Evolutionary conservation across 345 rosid species (phyloP), one percentile per base, ranked within the genome.

Genomic region (Boechera divaricarpa): DNA sequence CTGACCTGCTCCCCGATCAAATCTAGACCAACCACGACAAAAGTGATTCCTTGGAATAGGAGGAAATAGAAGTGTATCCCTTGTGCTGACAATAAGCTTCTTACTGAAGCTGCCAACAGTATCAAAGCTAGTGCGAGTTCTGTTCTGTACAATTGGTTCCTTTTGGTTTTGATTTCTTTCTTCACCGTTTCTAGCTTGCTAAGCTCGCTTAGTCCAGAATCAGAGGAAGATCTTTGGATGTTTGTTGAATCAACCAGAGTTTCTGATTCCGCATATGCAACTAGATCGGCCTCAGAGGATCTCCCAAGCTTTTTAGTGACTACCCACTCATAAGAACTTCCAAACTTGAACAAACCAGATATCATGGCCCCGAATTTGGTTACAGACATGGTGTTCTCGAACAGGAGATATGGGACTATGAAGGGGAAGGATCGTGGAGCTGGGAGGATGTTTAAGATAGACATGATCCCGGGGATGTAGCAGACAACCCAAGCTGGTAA

Each of bases 401-500:
- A 92, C 26, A 92, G 82, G 60, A 92, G 94, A 76, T 87, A 92
- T 1, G 98, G 98, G 67, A 91, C 97, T 24, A 92, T 82, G 77
- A 92, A 90, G 3, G 94, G 94, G 82, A 92, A 89, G 7, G 98
- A 92, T 32, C 83, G 77, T 10, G 94, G 98, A 3, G 93, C 88
- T 0, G 98, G 98, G 69, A 93, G 84, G 81, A 93, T 88, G 77
- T 86, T 91, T 79, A 93, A 74, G 80, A 94, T 42, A 26, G 98
- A 94, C 96, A 94, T 88, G 64, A 91, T 55, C 49, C 92, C 94
- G 1, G 97, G 96, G 55, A 94, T 82, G 61, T 93, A 93, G 67
- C 97, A 91, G 66, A 93, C 93, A 5, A 92, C 97, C 97, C 97
- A 92, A 70, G 91, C 88, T 3, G 97, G 94, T 71, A 92, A 83